Evolutionary conservation across 2,329 filamentous ascomycete species (phyloP).

Genomic region (Diaporthe amygdali): DNA sequence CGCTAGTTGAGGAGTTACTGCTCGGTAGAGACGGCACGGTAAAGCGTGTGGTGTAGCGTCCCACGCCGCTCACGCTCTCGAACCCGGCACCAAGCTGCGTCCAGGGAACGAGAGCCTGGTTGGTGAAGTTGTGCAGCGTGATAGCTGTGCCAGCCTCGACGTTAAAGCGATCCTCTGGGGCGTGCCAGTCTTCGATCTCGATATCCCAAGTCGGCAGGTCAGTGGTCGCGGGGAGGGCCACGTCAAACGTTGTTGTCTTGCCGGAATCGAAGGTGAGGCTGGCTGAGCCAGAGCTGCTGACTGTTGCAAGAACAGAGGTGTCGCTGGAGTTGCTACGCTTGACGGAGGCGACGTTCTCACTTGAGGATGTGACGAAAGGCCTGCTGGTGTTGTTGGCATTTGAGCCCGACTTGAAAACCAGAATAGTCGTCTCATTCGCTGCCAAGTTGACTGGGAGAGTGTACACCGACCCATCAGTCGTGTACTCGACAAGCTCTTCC

Average conservation of each 20-base stretch:
- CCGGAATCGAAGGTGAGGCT: constrained; percentile 8
- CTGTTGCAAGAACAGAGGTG: not conserved
- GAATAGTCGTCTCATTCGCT: constrained; percentile 44
- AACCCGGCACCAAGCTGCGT: not conserved
- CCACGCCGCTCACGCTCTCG: constrained; percentile 17
- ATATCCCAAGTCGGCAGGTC: constrained; percentile 12
- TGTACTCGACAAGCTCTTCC: constrained; percentile 27
- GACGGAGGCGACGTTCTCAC: not conserved
- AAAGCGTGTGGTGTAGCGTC: constrained; percentile 16
- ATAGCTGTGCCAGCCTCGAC: constrained; percentile 6
- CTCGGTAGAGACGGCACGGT: not conserved
- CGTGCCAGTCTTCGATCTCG: constrained; percentile 14
- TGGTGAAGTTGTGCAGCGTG: constrained; percentile 5
- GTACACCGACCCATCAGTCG: constrained; percentile 34
- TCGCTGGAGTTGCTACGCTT: not conserved
- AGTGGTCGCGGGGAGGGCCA: not conserved
- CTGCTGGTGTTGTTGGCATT: not conserved
- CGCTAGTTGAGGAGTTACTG: not conserved
- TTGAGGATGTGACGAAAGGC: not conserved
- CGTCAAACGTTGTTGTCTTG: not conserved
- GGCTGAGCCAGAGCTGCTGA: constrained; percentile 6
- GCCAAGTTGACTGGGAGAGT: constrained; percentile 41
- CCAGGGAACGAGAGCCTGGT: constrained; percentile 8
- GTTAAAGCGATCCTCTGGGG: constrained; percentile 9
- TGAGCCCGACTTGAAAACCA: constrained; percentile 29